Conservation (phyloP, 2,329 filamentous ascomycete genomes). For the Trichoderma lentiforme region DNA sequence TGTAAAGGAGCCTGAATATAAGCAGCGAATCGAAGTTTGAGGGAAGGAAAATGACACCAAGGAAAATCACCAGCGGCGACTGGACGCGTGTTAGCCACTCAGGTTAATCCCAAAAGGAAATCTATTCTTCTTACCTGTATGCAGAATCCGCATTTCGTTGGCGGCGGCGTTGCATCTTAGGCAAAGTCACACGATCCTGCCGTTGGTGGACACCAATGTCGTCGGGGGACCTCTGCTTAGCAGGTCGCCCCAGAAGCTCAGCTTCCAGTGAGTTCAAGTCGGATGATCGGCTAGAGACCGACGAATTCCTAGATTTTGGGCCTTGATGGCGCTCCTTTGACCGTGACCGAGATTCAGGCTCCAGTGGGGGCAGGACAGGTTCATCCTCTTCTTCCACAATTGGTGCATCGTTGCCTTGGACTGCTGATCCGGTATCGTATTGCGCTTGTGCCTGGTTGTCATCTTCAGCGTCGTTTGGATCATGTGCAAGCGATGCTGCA, state of each 20-base stretch:
- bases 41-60: not conserved
- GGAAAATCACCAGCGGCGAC: conserved; percentile 35
- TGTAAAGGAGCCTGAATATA: not conserved
- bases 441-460: not conserved
- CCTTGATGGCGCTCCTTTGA: conserved; percentile 22
- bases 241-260: conserved; percentile 35
- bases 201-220: conserved; percentile 24
- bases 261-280: conserved; percentile 39
- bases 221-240: conserved; percentile 31
- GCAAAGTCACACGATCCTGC: conserved; percentile 20
- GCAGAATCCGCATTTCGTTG: conserved; percentile 37
- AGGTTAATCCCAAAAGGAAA: not conserved
- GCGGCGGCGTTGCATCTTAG: conserved; percentile 33
- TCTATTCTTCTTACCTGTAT: conserved; percentile 32
- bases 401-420: not conserved
- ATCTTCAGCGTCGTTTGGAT: not conserved
- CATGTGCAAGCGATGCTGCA: not conserved
- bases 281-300: conserved; percentile 33
- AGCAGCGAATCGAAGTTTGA: not conserved
- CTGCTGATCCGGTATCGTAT: conserved; percentile 13
- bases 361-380: not conserved
- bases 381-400: conserved; percentile 1
- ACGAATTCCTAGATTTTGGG: conserved; percentile 30
- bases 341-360: conserved; percentile 2
- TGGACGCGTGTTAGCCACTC: conserved; percentile 19